phyloP scores from a whole-genome alignment of 257 asterid genomes.

The Gentiana dahurica region DNA sequence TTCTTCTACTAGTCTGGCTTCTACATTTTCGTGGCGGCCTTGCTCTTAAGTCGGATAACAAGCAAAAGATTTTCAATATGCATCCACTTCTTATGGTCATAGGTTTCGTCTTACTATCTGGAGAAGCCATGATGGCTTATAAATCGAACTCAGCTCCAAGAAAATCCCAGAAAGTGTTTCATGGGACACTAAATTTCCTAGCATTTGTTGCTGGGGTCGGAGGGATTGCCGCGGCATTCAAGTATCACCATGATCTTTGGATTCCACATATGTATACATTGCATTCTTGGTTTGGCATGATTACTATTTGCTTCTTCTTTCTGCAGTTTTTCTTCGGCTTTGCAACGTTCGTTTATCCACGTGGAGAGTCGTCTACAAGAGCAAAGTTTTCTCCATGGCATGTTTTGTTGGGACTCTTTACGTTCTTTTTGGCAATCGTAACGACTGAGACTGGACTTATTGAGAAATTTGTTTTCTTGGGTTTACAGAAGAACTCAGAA shows the following conservation, averaged over 20 bases:
- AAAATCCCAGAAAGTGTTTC: conserved; percentile 26
- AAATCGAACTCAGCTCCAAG: conserved; percentile 17
- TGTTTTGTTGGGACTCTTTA: conserved; percentile 26
- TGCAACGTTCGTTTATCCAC: conserved; percentile 25
- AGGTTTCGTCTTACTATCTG: conserved; percentile 40
- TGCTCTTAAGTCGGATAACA: conserved; percentile 28
- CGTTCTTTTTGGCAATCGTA: conserved; percentile 41
- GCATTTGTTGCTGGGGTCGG: conserved; percentile 38
- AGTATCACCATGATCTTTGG: conserved; percentile 25
- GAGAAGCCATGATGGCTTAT: conserved; percentile 55
- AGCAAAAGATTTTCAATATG: conserved; percentile 49
- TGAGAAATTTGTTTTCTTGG: conserved; percentile 30
- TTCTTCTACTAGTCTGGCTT: conserved; percentile 47
- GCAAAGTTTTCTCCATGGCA: conserved; percentile 45
- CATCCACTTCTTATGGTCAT: conserved; percentile 58
- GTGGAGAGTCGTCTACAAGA: conserved; percentile 12
- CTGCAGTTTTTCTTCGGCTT: conserved; percentile 41
- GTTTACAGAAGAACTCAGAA: conserved; percentile 24
- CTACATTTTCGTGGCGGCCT: conserved; percentile 45
- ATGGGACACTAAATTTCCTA: conserved; percentile 28
- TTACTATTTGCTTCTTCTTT: conserved; percentile 39
- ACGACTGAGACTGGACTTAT: conserved; percentile 40
- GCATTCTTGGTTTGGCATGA: conserved; percentile 69
- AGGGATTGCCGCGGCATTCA: conserved; percentile 55
- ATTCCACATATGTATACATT: conserved; percentile 36